Conservation (phyloP, 257 asterid genomes). For the Nemophila menziesii region DNA sequence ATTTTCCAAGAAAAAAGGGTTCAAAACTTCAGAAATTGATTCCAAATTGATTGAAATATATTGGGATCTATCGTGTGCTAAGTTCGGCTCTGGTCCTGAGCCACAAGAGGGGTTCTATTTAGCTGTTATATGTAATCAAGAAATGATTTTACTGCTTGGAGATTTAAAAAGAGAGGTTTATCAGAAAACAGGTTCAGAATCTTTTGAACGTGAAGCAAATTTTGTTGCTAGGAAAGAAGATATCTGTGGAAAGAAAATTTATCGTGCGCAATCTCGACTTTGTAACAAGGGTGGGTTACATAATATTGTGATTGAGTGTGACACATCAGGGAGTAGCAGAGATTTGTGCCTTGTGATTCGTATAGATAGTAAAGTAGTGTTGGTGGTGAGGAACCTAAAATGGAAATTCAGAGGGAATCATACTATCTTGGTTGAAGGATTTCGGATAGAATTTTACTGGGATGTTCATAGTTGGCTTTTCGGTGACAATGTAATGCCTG, state of each 20-base stretch:
- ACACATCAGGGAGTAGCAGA: constrained; percentile 15
- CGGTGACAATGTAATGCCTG: constrained; percentile 20
- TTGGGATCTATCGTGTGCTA: constrained; percentile 68
- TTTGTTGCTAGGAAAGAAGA: constrained; percentile 45
- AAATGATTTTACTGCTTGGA: constrained; percentile 40
- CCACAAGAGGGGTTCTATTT: constrained; percentile 50
- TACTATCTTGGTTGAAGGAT: constrained; percentile 51
- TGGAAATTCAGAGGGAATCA: constrained; percentile 71
- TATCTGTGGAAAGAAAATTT: constrained; percentile 40
- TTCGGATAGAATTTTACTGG: constrained; percentile 53
- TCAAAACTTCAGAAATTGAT: constrained; percentile 16
- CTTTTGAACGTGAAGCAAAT: constrained; percentile 19
- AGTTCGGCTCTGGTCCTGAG: constrained; percentile 56
- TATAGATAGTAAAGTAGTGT: constrained; percentile 31
- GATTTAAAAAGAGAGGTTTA: constrained; percentile 29
- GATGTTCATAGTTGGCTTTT: constrained; percentile 73
- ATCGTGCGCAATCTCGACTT: constrained; percentile 40
- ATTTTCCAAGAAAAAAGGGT: constrained; percentile 52
- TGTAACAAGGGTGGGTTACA: constrained; percentile 35
- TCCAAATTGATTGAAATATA: constrained; percentile 27
- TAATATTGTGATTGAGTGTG: constrained; percentile 45
- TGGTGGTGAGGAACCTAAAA: constrained; percentile 37
- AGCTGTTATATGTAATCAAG: constrained; percentile 36
- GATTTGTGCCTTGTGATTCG: constrained; percentile 34
- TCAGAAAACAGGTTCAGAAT: constrained; percentile 23